Base-by-base conservation (phyloP, 176 grass and related monocot genomes). In the Poa annua region DNA sequence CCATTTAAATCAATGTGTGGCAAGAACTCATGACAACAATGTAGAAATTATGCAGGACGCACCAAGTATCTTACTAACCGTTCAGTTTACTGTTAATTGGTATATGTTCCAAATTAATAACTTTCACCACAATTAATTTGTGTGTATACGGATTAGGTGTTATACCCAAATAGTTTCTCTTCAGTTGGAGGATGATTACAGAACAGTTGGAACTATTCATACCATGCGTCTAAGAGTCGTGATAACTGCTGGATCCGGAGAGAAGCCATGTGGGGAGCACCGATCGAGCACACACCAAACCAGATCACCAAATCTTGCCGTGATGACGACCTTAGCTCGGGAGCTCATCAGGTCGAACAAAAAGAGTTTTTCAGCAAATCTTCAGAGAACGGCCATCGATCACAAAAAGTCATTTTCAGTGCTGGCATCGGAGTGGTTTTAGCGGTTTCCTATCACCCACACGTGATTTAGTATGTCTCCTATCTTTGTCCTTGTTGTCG, bases 181-280 rank as follows among this genome's bases (percentile, higher is more conserved):
- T 73, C 24, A 35, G 6, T 61, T 26, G 3, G 25, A 13, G 15
- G 66, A 88, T 42, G 41, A 47, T 68, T 20, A 55, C 47, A 74
- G 20, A 66, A 88, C 7, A 38, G 24, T 44, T 68, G 68, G 53
- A 44, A 36, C 83, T 33, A 10, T 85, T 47, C 24, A 5, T 32
- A 53, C 49, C 63, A 29, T 69, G 52, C 29, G 11, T 54, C 19
- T 52, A 34, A 57, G 78, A 55, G 78, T 71, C 19, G 78, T 41
- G 57, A 76, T 35, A 33, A 50, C 45, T 77, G 83, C 78, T 77
- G 32, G 12, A 32, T 64, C 12, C 13, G 5, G 78, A 41, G 68
- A 72, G 80, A 79, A 25, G 33, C 82, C 92, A 94, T 91, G 92
- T 89, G 89, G 70, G 75, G 83, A 86, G 86, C 81, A 87, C 79